Base-by-base conservation (phyloP, 2,329 filamentous ascomycete genomes). In the Cercospora sp. region DNA sequence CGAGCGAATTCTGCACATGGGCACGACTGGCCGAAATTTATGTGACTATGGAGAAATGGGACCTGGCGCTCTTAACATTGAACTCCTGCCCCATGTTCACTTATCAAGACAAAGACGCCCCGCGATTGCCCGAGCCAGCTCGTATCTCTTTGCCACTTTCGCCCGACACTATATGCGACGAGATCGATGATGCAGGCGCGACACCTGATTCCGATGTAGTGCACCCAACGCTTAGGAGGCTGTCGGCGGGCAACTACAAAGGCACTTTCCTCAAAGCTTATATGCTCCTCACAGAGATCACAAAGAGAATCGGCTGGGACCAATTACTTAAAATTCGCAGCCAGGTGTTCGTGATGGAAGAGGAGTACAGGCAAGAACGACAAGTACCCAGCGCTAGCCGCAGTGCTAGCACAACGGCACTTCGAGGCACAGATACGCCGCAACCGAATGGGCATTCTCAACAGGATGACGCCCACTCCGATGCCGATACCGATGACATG, bases 41-140 rank as follows among this genome's bases (percentile, higher is more conserved):
- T 74, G 92, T 98, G 65, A 88, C 90, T 60, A 88, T 97, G 81
- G 95, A 99, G 78, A 92, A 97, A 77, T 99, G 95, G 93, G 95
- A 98, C 77, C 89, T 98, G 73, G 95, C 95, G 0, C 86, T 99
- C 26, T 89, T 97, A 5, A 98, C 95, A 3, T 86, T 99, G 63
- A 99, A 99, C 82, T 99, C 95, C 18, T 99, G 95, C 79, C 95
- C 95, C 8, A 99, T 99, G 95, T 99, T 99, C 80, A 99, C 95
- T 6, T 98, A 99, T 80, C 95, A 98, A 80, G 95, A 99, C 81
- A 98, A 97, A 80, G 95, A 99, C 78, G 91, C 93, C 5, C 95
- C 95, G 3, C 83, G 95, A 68, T 94, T 98, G 91, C 95, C 95
- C 1, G 93, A 97, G 76, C 94, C 95, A 0, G 90, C 91, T 74